Evolutionary conservation across 306 rosid genomes (phyloP).

Genomic region (Pterocarpus santalinus): DNA sequence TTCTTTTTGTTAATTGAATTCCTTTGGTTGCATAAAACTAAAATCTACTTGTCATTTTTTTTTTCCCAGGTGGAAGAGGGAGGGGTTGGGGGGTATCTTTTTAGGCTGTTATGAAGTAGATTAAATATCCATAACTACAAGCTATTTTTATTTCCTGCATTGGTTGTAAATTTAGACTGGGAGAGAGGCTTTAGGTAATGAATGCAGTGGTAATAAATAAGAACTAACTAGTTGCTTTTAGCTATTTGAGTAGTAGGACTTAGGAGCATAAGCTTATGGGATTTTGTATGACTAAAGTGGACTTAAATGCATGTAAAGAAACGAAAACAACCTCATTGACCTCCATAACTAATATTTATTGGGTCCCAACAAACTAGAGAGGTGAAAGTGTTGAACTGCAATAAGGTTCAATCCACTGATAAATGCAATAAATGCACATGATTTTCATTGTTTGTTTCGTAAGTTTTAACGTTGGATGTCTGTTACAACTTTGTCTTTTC

Average conservation of each 20-base stretch:
- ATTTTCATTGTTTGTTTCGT: slow-evolving; percentile 3
- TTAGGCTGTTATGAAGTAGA: neutral
- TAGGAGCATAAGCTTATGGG: slow-evolving; percentile 7
- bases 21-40: slow-evolving; percentile 6
- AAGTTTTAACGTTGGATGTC: slow-evolving; percentile 23
- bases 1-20: slow-evolving; percentile 13
- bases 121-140: neutral
- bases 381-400: slow-evolving; percentile 20
- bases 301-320: slow-evolving; percentile 1
- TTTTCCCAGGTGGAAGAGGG: too few species aligned
- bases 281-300: slow-evolving; percentile 16
- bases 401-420: slow-evolving; percentile 28
- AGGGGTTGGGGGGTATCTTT: too few species aligned
- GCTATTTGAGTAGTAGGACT: slow-evolving; percentile 11
- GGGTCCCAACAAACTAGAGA: slow-evolving; percentile 15
- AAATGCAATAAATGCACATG: slow-evolving; percentile 1
- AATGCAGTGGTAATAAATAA: slow-evolving; percentile 1
- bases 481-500: slow-evolving; percentile 2
- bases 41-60: neutral
- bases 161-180: neutral
- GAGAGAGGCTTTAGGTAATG: neutral
- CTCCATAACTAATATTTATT: slow-evolving; percentile 9
- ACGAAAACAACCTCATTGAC: neutral
- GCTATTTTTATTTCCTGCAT: neutral
- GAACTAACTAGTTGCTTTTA: slow-evolving; percentile 7